Evolutionary conservation across 2,329 filamentous ascomycete species (phyloP), one percentile per base, ranked within the genome.

Genomic region (Botrytis sinoallii): DNA sequence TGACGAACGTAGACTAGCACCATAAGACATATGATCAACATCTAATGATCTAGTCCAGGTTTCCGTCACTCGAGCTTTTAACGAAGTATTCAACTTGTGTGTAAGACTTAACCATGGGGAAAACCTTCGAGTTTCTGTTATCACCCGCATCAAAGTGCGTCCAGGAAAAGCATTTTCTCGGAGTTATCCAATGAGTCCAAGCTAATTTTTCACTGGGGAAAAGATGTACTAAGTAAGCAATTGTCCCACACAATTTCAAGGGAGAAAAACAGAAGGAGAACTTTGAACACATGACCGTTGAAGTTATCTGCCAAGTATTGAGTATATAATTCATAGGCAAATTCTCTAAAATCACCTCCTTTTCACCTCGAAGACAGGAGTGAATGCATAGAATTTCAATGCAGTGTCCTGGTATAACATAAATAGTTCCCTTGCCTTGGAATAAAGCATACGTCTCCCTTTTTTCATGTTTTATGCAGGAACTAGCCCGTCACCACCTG

Each of bases 221-320:
- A 44, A 44, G 42, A 44, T 44, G 42, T 18, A 44, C 5, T 18
- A 16, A 44, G 5, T 44, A 16, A 44, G 42, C 16, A 44, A 44
- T 7, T 7, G 5, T 14, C 12, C 25, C 25, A 55, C 22, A n/a
- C 12, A 16, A 3, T 55, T 25, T 7, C 5, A 16, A n/a, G 12
- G 12, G 10, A 0, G n/a, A 16, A n/a, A 0, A n/a, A 16, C 12
- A 7, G 12, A n/a, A 55, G 1, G 10, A n/a, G 0, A 55, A 16
- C 25, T 55, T 55, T n/a, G 14, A n/a, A n/a, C 5, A n/a, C 5
- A 7, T 55, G 25, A 55, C 48, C 6, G 25, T n/a, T 55, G 25
- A 55, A 55, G 4, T 8, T 0, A n/a, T 7, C 48, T 55, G 10
- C 5, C 48, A 55, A 52, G 25, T 5, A 55, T 14, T 55, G 14